Base-by-base conservation (phyloP, 179 eudicot genomes). In the Silene vulgaris region DNA sequence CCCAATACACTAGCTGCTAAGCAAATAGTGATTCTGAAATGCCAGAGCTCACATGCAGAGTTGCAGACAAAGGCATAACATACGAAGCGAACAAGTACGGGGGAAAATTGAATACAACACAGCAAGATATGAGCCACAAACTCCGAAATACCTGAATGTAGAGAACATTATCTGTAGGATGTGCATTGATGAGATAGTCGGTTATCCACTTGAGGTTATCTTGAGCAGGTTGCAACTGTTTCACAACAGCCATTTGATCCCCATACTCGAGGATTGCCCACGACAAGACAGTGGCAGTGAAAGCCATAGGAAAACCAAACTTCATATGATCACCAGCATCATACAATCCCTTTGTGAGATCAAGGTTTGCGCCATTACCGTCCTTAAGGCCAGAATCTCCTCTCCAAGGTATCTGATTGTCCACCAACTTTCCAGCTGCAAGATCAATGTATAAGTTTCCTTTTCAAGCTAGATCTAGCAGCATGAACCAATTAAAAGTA, bases 251-350 rank as follows among this genome's bases (percentile, higher is more conserved):
- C 93, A 94, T 90, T 75, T 88, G 92, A 79, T 90, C 91, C 32
- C 95, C 92, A 61, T 90, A 94, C 83, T 92, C 97, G 7, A 92
- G 88, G 73, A 92, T 92, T 14, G 92, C 82, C 98, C 98, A 94
- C 2, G 98, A 87, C 76, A 94, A 74, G 57, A 94, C 89, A 0
- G 98, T 94, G 43, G 96, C 98, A 8, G 97, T 94, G 75, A 85
- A 94, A 28, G 98, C 98, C 90, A 94, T 80, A 7, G 98, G 98
- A 65, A 94, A 92, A 67, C 91, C 91, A 77, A 94, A 94, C 78
- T 94, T 94, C 83, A 94, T 86, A 66, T 89, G 90, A 83, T 94
- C 98, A 52, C 98, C 98, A 56, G 97, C 98, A 85, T 94, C 98
- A 72, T 89, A 94, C 85, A 94, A 67, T 69, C 98, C 98, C 85